Conservation (phyloP, 352 stramenopile genomes). For the Pythium oligandrum region DNA sequence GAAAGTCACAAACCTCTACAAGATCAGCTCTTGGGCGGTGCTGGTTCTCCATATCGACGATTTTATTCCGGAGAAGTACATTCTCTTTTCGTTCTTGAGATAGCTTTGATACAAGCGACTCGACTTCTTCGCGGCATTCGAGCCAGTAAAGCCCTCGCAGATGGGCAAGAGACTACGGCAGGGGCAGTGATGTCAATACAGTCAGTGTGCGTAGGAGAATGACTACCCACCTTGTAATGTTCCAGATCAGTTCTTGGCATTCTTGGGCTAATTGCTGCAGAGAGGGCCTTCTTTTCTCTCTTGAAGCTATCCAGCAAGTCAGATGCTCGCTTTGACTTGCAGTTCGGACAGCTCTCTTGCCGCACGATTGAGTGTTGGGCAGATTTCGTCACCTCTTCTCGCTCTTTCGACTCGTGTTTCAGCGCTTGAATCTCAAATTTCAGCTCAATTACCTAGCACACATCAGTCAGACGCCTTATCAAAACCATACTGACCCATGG, state of each 20-base stretch:
- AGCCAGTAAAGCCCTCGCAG: constrained; percentile 22
- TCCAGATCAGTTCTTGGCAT: constrained; percentile 21
- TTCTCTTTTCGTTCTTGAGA: constrained; percentile 14
- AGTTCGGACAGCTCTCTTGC: constrained; percentile 18
- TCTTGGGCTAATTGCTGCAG: constrained; percentile 16
- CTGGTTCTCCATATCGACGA: constrained; percentile 15
- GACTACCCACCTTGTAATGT: constrained; percentile 21
- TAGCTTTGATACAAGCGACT: constrained; percentile 13
- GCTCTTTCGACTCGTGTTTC: constrained; percentile 26
- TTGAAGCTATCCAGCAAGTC: constrained; percentile 16
- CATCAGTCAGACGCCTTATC: background rate
- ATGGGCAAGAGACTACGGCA: constrained; percentile 15
- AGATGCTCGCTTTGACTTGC: constrained; percentile 10
- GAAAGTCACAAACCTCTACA: constrained; percentile 11
- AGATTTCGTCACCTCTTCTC: constrained; percentile 19
- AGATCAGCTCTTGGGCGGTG: constrained; percentile 13
- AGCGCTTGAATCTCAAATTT: constrained; percentile 49
- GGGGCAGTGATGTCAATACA: background rate
- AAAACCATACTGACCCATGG: no score
- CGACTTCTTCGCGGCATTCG: constrained; percentile 13
- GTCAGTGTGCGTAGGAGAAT: background rate
- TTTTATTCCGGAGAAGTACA: constrained; percentile 13
- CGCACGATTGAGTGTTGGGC: constrained; percentile 20
- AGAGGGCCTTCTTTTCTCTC: constrained; percentile 15
- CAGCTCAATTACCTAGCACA: constrained; percentile 34